Base-by-base conservation (phyloP, 805 yeast species). In the Jamesozyma hellenica region DNA sequence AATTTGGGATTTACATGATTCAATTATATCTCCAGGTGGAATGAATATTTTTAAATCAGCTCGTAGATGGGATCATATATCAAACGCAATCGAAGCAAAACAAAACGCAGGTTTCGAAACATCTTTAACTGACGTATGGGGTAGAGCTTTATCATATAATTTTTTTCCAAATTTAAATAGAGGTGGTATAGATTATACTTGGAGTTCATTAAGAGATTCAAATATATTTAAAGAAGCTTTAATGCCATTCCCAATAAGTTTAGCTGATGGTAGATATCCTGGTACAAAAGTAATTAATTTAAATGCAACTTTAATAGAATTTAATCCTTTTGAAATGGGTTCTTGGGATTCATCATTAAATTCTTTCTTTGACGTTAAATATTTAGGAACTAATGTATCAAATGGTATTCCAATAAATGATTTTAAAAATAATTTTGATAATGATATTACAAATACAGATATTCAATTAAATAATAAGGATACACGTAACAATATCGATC, bases 311-410 rank as follows among this genome's bases (percentile, higher is more conserved):
- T 70, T 70, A 38, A 74, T 78, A 45, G 75, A 77, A 47, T 59
- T 75, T 48, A 71, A 70, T 37, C 88, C 94, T 10, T 79, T 65
- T 50, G 83, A 80, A 55, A 61, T 86, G 52, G 96, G 96, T 10
- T 78, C 94, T 3, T 86, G 94, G 94, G 96, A 87, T 54, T 81
- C 85, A 10, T 66, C 80, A 1, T 61, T 83, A 39, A 66, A 71
- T 41, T 63, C 80, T 2, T 86, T 87, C 59, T 67, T 78, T 12
- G 79, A 81, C 43, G 61, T 75, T 33, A 71, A 76, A 59, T 85
- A 81, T 55, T 58, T 83, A 35, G 95, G 95, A 5, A 70, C 94
- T 1, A 59, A 70, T 18, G 70, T 81, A 28, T 53, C 67, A 18
- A 67, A 75, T 44, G 95, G 95, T 28, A 46, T 55, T 16, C 79